A percentile compares a stretch with the other conserved stretches of the same genome.
Conservation (phyloP, 768 basidiomycete species). For the Symmetrospora coprosmae region DNA sequence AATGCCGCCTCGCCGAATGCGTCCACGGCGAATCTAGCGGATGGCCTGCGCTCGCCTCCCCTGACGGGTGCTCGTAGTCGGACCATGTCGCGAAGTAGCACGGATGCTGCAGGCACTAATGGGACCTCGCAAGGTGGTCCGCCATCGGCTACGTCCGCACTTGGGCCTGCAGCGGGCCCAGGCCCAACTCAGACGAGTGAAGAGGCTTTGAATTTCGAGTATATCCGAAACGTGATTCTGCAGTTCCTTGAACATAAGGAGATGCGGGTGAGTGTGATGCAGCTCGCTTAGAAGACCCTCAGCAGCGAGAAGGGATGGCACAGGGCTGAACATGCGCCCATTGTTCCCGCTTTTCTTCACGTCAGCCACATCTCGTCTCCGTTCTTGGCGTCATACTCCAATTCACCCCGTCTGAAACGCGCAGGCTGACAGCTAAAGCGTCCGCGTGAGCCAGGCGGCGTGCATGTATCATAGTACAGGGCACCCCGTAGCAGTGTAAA, state of each 20-base stretch:
- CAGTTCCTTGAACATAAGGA: constrained; percentile 98
- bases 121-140: neutral
- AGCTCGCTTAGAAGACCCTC: too few relatives aligned
- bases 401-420: constrained; percentile 88
- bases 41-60: constrained; percentile 2
- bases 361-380: constrained; percentile 69
- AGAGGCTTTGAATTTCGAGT: constrained; percentile 89
- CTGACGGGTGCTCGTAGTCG: too few relatives aligned
- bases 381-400: constrained; percentile 82
- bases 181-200: too few relatives aligned
- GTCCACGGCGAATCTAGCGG: neutral
- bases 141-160: constrained; percentile 31
- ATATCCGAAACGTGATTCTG: constrained; percentile 83
- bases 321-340: too few relatives aligned
- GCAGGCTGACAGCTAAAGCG: constrained; percentile 70
- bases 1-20: neutral
- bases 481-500: too few relatives aligned
- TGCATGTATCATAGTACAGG: too few relatives aligned
- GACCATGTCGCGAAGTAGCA: neutral
- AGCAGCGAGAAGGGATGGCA: too few relatives aligned
- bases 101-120: neutral
- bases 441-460: constrained; percentile 3
- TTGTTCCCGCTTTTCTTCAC: neutral
- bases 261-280: constrained; percentile 66
- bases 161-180: constrained; percentile 39